These are phyloP conservation scores for Prosopis cineraria DNA, from an alignment of 306 rosid genomes.

Conservation along the genomic window DNA sequence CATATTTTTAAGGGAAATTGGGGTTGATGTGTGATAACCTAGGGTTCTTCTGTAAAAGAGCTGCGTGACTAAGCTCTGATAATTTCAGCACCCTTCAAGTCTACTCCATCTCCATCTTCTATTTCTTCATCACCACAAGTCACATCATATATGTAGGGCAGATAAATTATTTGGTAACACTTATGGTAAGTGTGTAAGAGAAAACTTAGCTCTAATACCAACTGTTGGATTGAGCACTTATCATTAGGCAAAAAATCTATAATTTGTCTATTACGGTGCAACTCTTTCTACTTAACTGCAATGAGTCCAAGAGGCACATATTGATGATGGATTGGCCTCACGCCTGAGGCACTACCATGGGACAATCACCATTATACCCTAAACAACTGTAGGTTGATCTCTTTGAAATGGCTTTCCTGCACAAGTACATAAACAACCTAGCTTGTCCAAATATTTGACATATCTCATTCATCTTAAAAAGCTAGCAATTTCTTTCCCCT, in stretches of 20 bases:
- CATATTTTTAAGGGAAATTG: no score
- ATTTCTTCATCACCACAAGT: background rate
- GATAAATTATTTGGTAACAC: background rate
- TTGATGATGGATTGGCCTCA: background rate
- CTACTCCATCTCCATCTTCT: background rate
- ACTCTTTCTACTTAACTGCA: background rate
- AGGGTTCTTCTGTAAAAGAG: background rate
- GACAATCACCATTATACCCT: background rate
- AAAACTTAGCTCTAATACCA: background rate
- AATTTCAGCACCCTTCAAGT: background rate
- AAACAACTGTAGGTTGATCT: background rate
- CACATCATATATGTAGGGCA: background rate
- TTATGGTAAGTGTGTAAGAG: background rate
- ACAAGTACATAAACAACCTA: background rate
- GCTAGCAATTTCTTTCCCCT: background rate
- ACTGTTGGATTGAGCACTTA: no score
- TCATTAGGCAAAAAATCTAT: background rate
- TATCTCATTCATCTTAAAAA: background rate
- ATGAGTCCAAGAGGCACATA: background rate
- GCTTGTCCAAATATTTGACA: background rate
- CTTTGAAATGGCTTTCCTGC: background rate
- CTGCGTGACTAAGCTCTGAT: background rate
- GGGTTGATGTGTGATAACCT: background rate
- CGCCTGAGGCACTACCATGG: background rate
- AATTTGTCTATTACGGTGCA: background rate